Base-by-base conservation (phyloP, 306 rosid genomes). In the Argentina anserina region DNA sequence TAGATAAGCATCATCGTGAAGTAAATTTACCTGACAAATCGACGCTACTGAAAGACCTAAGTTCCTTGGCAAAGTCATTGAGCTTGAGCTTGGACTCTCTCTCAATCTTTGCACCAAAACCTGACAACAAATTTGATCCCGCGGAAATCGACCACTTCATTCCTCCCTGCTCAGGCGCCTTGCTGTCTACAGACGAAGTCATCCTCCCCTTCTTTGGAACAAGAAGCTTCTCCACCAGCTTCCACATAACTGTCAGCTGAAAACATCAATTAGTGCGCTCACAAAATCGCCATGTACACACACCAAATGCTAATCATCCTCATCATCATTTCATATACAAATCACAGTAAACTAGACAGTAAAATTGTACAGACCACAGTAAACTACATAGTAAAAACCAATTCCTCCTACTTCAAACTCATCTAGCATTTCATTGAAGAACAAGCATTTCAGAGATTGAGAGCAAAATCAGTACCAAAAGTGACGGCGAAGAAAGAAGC, bases 181-280 rank as follows among this genome's bases (percentile, higher is more conserved):
- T 89, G 58, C 64, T 81, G 73, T 88, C 92, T 3, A 43, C 77
- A 1, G 89, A 62, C 3, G 86, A 60, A 71, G 93, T 41, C 74
- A 89, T 36, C 78, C 75, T 83, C 49, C 71, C 69, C 43, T 83
- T 84, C 81, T 86, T 89, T 0, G 90, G 97, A 78, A 46, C 62
- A 67, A 88, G 80, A 71, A 91, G 79, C 81, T 84, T 94, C 88
- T 88, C 96, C 86, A 85, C 92, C 85, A 94, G 66, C 81, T 89
- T 94, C 99, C 97, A 94, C 80, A 94, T 62, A 88, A 94, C 99
- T 94, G 99, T 86, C 88, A 83, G 86, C 92, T 89, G 87, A 87
- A 86, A 82, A 79, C 81, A 75, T 60, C 77, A 83, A 88, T 89
- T 83, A 94, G 92, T 83, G 81, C 77, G 78, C 9, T 25, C 61